Percentiles rank a stretch among this genome's conserved stretches.
phyloP scores from a whole-genome alignment of 2,329 filamentous ascomycete genomes.

The Bimuria novae-zelandiae region DNA sequence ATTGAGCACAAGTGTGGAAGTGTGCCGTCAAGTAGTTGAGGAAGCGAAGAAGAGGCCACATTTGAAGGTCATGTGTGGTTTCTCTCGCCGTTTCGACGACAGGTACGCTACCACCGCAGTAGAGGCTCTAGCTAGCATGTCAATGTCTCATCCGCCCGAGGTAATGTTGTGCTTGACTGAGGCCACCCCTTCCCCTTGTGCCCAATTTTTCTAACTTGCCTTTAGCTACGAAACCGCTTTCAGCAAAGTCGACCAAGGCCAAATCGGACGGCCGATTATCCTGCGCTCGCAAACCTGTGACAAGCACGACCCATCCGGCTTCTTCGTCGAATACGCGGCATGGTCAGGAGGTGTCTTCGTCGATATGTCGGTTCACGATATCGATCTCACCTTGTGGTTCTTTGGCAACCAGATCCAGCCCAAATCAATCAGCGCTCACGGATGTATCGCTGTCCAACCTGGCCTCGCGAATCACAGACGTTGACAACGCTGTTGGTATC shows the following conservation, averaged over 20 bases:
- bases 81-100: conserved; percentile 53
- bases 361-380: conserved; percentile 52
- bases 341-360: conserved; percentile 52
- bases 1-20: conserved; percentile 38
- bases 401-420: conserved; percentile 44
- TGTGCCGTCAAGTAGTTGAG: conserved; percentile 39
- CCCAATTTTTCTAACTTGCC: too few species aligned
- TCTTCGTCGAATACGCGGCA: conserved; percentile 50
- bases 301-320: conserved; percentile 40
- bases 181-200: too few species aligned
- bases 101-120: conserved; percentile 47
- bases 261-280: conserved; percentile 48
- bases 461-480: conserved; percentile 48
- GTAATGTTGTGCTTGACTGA: too few species aligned
- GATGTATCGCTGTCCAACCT: conserved; percentile 42
- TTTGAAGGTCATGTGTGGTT: conserved; percentile 52
- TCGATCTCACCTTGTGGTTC: conserved; percentile 51
- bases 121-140: too few species aligned
- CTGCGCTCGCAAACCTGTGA: conserved; percentile 52
- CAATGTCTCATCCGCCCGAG: too few species aligned
- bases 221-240: conserved; percentile 29
- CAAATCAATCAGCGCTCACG: conserved; percentile 46
- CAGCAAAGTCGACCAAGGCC: conserved; percentile 41
- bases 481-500: conserved; percentile 51
- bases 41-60: conserved; percentile 42